phyloP scores from a whole-genome alignment of 768 basidiomycete genomes.

The Boletus vermiculosoides region DNA sequence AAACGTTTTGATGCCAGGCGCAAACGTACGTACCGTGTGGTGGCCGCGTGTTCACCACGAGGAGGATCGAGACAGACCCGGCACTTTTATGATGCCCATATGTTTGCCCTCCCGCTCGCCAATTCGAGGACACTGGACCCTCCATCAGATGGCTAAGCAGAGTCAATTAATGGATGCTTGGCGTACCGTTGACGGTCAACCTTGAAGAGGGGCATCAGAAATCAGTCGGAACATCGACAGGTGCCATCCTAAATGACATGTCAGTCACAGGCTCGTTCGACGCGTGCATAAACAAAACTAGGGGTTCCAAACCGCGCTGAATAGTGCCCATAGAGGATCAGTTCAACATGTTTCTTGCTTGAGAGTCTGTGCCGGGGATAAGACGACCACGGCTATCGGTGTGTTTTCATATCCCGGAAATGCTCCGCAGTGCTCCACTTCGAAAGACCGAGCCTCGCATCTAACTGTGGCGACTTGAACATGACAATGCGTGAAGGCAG shows the following conservation, averaged over 20 bases:
- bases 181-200: not conserved
- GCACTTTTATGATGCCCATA: not conserved
- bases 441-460: constrained; percentile 3
- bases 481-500: not conserved
- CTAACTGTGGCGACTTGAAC: not conserved
- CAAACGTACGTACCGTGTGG: constrained; percentile 14
- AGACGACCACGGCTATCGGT: not conserved
- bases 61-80: constrained; percentile 5
- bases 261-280: not conserved
- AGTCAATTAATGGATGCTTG: not conserved
- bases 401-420: constrained; percentile 19
- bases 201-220: not conserved
- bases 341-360: not conserved
- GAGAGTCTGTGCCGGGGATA: not conserved
- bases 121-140: not conserved
- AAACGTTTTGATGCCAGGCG: constrained; percentile 11
- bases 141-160: too few relatives aligned
- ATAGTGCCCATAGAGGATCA: not conserved
- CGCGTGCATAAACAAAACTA: not conserved
- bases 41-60: constrained; percentile 20
- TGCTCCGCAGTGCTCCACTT: constrained; percentile 1
- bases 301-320: not conserved
- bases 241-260: not conserved
- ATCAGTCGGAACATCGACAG: not conserved
- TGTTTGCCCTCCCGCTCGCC: not conserved